A percentile compares a stretch with the other conserved stretches of the same genome.
These are phyloP conservation scores for Penicillium concentricum DNA, from an alignment of 2,329 filamentous ascomycete species.

Conservation along the genomic window DNA sequence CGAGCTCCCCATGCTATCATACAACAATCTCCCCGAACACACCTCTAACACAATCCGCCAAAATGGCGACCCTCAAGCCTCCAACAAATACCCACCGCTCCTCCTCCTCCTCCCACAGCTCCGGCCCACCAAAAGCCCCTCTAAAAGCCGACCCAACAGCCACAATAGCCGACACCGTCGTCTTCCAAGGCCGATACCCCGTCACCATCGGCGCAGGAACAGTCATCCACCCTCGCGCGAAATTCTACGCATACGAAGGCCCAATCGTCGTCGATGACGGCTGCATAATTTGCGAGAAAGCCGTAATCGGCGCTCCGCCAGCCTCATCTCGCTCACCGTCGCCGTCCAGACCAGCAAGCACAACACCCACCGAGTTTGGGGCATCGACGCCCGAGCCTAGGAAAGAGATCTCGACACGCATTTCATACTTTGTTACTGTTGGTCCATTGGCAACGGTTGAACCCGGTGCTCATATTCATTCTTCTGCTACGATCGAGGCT, in stretches of 20 bases:
- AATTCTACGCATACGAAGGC: conserved; percentile 74
- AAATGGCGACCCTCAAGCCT: conserved; percentile 30
- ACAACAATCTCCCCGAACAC: conserved; percentile 2
- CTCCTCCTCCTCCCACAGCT: conserved; percentile 23
- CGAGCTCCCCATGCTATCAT: not conserved
- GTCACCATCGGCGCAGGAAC: conserved; percentile 76
- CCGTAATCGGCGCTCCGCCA: conserved; percentile 51
- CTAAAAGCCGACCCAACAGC: conserved; percentile 38
- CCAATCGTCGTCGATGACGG: conserved; percentile 77
- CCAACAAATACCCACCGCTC: conserved; percentile 29
- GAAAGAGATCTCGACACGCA: conserved; percentile 24
- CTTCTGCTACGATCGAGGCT: conserved; percentile 45
- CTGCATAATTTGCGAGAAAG: conserved; percentile 74
- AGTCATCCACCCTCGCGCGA: conserved; percentile 81
- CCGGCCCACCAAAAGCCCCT: conserved; percentile 34
- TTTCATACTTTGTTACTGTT: conserved; percentile 42
- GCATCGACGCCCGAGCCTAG: not conserved
- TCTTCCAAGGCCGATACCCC: conserved; percentile 64
- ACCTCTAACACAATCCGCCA: conserved; percentile 4
- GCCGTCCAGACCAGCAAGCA: not conserved
- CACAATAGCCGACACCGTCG: conserved; percentile 40
- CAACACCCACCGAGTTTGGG: conserved; percentile 5
- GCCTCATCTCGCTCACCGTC: conserved; percentile 10
- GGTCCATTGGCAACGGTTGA: conserved; percentile 38
- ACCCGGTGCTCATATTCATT: conserved; percentile 41